Evolutionary conservation across 495 filamentous ascomycete species (phyloP).

Genomic region (Podospora bellae-mahoneyi): DNA sequence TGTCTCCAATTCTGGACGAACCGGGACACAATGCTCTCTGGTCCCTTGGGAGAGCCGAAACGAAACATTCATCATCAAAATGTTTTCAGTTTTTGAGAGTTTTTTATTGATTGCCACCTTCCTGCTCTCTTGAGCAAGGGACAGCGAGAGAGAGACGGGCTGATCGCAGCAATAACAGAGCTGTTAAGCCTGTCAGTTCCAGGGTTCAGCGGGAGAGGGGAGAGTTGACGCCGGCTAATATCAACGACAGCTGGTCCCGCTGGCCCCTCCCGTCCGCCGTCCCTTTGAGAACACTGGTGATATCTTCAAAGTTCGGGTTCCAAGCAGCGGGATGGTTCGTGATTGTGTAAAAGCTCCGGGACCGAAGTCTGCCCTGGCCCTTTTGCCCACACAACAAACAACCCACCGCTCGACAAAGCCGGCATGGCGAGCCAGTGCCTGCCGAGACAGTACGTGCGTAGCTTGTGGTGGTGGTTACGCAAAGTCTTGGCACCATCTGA

Average conservation of each 20-base stretch:
- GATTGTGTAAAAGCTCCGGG: slow-evolving; percentile 7
- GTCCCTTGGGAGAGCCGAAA: not conserved
- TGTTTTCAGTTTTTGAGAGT: not conserved
- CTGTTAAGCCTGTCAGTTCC: slow-evolving; percentile 12
- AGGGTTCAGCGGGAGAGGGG: slow-evolving; percentile 1
- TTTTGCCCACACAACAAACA: not conserved
- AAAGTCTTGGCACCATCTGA: slow-evolving; percentile 15
- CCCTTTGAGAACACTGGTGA: not conserved
- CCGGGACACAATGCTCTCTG: not conserved
- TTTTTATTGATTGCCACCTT: not conserved
- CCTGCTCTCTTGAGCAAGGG: not conserved
- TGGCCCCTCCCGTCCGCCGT: not conserved
- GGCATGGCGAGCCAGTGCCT: not conserved
- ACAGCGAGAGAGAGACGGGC: not conserved
- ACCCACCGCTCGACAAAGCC: not conserved
- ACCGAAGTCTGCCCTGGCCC: slow-evolving; percentile 3
- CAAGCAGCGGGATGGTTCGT: not conserved
- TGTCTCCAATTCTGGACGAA: slow-evolving; percentile 9
- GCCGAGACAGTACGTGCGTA: slow-evolving; percentile 24
- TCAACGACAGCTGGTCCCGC: not conserved
- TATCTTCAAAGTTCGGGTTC: not conserved
- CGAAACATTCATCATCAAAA: not conserved
- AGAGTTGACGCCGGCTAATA: slow-evolving; percentile 6
- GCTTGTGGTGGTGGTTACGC: slow-evolving; percentile 9
- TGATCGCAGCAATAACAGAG: slow-evolving; percentile 9